phyloP scores from a whole-genome alignment of 2,329 filamentous ascomycete genomes.

The Penicillium sp. region DNA sequence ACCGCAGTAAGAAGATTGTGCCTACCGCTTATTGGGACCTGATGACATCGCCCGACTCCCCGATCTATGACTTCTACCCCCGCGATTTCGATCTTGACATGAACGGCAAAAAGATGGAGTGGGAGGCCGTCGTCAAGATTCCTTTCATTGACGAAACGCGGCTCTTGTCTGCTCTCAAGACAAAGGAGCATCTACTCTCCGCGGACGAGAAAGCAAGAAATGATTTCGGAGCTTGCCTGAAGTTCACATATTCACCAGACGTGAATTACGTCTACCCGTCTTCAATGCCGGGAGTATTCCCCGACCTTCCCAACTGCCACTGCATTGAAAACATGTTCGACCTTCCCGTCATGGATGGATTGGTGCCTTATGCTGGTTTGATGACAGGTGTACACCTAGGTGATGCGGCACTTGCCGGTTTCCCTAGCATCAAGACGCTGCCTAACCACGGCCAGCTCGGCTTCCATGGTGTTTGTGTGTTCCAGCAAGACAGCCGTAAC shows the following conservation, averaged over 20 bases:
- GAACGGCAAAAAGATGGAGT: conserved; percentile 99
- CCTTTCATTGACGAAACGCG: conserved; percentile 95
- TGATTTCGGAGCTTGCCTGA: conserved; percentile 86
- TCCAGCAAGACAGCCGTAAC: conserved; percentile 93
- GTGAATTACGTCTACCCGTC: conserved; percentile 83
- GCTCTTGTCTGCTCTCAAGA: conserved; percentile 79
- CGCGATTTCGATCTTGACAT: conserved; percentile 97
- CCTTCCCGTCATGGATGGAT: conserved; percentile 84
- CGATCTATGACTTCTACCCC: conserved; percentile 97
- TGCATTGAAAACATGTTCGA: conserved; percentile 98
- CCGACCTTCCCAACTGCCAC: conserved; percentile 80
- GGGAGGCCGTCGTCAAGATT: conserved; percentile 99
- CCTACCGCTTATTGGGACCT: conserved; percentile 82
- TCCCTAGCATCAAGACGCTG: conserved; percentile 84
- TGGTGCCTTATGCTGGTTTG: conserved; percentile 81
- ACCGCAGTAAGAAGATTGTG: conserved; percentile 96
- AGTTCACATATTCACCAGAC: conserved; percentile 82
- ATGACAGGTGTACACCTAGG: conserved; percentile 83
- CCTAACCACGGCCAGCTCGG: conserved; percentile 79
- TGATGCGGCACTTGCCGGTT: conserved; percentile 81
- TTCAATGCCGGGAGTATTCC: conserved; percentile 85
- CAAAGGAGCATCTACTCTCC: conserved; percentile 76
- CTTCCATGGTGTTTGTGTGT: conserved; percentile 90
- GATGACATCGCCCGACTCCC: conserved; percentile 87
- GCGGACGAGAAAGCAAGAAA: conserved; percentile 81